phyloP scores from a whole-genome alignment of 2,329 filamentous ascomycete genomes.

The Xylaria sp. region DNA sequence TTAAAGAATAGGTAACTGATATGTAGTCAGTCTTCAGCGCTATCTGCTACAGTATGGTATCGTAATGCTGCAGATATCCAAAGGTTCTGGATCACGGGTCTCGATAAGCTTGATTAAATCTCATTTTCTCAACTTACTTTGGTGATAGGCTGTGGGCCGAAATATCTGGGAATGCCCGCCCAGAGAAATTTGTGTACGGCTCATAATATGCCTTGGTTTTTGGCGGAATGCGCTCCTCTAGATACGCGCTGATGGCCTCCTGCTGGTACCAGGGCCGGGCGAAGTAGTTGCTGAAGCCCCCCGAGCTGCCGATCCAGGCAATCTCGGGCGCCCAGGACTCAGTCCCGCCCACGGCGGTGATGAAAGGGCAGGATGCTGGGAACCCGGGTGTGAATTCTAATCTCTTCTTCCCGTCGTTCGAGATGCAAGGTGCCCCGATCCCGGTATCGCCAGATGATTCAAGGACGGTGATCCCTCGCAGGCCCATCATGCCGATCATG shows the following conservation, averaged over 20 bases:
- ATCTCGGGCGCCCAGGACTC: constrained; percentile 30
- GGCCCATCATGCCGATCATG: constrained; percentile 69
- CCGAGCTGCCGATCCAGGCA: constrained; percentile 33
- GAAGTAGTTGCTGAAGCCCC: constrained; percentile 39
- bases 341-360: constrained; percentile 36
- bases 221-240: constrained; percentile 25
- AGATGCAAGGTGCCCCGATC: constrained; percentile 54
- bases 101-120: background rate
- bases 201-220: constrained; percentile 37
- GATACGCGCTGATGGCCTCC: constrained; percentile 28
- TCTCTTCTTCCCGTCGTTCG: constrained; percentile 39
- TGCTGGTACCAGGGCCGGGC: constrained; percentile 30
- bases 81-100: background rate
- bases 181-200: constrained; percentile 38
- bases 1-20: constrained; percentile 34
- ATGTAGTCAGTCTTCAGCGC: constrained; percentile 3
- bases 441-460: constrained; percentile 69
- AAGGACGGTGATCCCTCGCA: constrained; percentile 68
- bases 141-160: constrained; percentile 38
- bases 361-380: constrained; percentile 34
- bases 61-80: background rate
- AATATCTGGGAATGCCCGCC: constrained; percentile 34
- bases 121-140: constrained; percentile 33
- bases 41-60: background rate
- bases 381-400: constrained; percentile 34